Evolutionary conservation across 768 basidiomycete species (phyloP).

Genomic region (Russula griseocarnosa): DNA sequence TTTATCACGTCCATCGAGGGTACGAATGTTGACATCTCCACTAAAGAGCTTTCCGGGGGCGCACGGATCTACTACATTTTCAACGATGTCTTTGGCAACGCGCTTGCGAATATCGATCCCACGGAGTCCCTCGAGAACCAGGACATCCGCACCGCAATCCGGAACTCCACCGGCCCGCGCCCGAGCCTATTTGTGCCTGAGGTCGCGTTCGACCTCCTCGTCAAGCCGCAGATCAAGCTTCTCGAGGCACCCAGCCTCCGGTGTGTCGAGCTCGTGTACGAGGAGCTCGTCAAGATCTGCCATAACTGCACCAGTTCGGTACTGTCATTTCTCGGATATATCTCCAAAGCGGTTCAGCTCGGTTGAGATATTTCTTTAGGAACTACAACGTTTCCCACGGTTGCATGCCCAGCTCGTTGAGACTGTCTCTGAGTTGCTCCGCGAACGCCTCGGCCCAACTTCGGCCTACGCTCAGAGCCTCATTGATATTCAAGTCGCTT

Average conservation of each 20-base stretch:
- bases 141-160: slow-evolving; percentile 96
- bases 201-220: slow-evolving; percentile 91
- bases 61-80: slow-evolving; percentile 99
- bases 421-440: slow-evolving; percentile 91
- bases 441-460: slow-evolving; percentile 93
- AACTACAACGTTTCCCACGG: slow-evolving; percentile 91
- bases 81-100: slow-evolving; percentile 95
- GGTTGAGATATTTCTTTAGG: slow-evolving; percentile 45
- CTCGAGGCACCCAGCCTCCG: slow-evolving; percentile 90
- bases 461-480: slow-evolving; percentile 95
- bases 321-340: slow-evolving; percentile 30
- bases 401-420: slow-evolving; percentile 93
- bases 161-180: slow-evolving; percentile 95
- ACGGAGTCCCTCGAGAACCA: slow-evolving; percentile 87
- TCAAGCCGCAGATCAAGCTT: slow-evolving; percentile 97
- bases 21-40: slow-evolving; percentile 92
- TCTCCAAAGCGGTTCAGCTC: neutral
- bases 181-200: slow-evolving; percentile 97
- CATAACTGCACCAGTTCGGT: slow-evolving; percentile 95
- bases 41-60: slow-evolving; percentile 96
- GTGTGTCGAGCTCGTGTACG: slow-evolving; percentile 97
- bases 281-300: slow-evolving; percentile 98
- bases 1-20: slow-evolving; percentile 97
- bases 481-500: slow-evolving; percentile 96
- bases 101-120: slow-evolving; percentile 84